Conservation (phyloP, 768 basidiomycete genomes). For the Lyophyllum atratum region DNA sequence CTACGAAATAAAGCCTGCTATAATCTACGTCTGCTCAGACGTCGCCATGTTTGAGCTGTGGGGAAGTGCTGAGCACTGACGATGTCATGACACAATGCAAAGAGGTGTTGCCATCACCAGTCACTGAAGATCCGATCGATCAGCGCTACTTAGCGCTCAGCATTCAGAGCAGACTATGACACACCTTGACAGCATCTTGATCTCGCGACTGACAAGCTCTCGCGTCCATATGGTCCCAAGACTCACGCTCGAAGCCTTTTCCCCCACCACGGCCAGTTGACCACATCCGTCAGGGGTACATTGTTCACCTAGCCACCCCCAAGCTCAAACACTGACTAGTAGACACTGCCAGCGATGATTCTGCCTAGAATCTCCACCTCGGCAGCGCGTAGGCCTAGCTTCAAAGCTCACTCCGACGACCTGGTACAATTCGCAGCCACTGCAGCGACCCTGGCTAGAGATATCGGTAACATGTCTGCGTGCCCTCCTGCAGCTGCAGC, state of each 20-base stretch:
- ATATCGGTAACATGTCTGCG: slow-evolving; percentile 11
- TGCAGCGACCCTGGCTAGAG: slow-evolving; percentile 7
- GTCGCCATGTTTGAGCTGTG: too few species aligned
- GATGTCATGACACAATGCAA: too few species aligned
- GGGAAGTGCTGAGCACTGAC: too few species aligned
- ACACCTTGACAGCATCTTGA: not conserved
- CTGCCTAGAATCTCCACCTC: not conserved
- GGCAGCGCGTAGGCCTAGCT: not conserved
- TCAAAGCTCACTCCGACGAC: not conserved
- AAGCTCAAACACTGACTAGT: too few species aligned
- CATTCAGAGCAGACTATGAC: not conserved
- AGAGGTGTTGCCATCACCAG: not conserved
- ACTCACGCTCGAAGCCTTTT: not conserved
- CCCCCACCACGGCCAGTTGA: not conserved
- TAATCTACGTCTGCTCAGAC: too few species aligned
- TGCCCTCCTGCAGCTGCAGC: slow-evolving; percentile 14
- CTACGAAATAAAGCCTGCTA: too few species aligned
- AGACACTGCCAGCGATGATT: not conserved
- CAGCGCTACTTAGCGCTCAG: not conserved
- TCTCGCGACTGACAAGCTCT: not conserved
- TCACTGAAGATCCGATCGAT: not conserved
- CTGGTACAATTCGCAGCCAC: slow-evolving; percentile 5
- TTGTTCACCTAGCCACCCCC: too few species aligned
- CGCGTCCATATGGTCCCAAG: not conserved
- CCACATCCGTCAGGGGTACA: too few species aligned